Percentiles rank a stretch among this genome's conserved stretches.
phyloP scores from a whole-genome alignment of 1,284 basidiomycete species.

The Cryptococcus deneoformans region DNA sequence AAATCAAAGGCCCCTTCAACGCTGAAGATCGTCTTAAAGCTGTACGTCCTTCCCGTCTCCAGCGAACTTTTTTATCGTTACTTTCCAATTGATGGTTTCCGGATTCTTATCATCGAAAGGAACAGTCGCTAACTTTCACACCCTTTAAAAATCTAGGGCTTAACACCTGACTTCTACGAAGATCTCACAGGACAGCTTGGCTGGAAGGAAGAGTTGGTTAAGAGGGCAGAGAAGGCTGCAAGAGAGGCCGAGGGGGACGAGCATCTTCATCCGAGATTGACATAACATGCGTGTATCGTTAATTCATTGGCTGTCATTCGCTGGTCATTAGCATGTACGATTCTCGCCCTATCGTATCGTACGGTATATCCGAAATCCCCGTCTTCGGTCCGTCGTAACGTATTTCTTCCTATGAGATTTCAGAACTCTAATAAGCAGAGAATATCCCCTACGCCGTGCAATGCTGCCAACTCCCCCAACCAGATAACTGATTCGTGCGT shows the following conservation, averaged over 20 bases:
- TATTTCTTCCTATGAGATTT: too few relatives aligned
- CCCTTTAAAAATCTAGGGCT: constrained; percentile 48
- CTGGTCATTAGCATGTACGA: too few relatives aligned
- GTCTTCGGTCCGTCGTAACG: too few relatives aligned
- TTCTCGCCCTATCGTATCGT: too few relatives aligned
- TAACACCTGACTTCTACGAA: constrained; percentile 69
- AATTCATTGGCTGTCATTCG: too few relatives aligned
- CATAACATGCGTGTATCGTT: constrained; percentile 3
- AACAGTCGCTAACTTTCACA: neutral
- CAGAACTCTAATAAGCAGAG: too few relatives aligned
- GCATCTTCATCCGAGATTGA: constrained; percentile 40
- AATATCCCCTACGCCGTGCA: too few relatives aligned
- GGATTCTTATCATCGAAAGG: neutral
- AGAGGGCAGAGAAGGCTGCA: constrained; percentile 1
- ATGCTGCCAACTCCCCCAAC: too few relatives aligned
- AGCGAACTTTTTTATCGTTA: neutral
- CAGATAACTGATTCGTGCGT: too few relatives aligned
- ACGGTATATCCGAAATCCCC: too few relatives aligned
- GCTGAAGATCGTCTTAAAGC: constrained; percentile 69
- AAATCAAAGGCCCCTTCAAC: constrained; percentile 83
- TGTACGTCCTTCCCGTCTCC: constrained; percentile 15
- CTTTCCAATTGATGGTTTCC: neutral
- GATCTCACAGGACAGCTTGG: constrained; percentile 58
- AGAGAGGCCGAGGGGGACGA: constrained; percentile 30
- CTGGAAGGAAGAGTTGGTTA: neutral